Conservation (phyloP, 2,329 filamentous ascomycete species). For the Aspergillus calidoustus region DNA sequence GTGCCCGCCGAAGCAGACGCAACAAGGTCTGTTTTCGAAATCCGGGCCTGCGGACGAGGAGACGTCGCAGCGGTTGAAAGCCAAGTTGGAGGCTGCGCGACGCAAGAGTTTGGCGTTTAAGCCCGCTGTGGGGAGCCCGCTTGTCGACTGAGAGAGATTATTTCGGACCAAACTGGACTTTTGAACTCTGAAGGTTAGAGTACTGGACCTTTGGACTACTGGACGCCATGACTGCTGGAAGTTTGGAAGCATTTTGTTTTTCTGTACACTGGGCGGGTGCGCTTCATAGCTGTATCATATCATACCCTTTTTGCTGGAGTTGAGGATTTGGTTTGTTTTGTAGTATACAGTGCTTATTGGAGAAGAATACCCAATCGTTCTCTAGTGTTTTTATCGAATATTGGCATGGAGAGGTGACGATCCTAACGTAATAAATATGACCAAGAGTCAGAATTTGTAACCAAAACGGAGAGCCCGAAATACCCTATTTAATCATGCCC, state of each 20-base stretch:
- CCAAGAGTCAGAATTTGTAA: too few species aligned
- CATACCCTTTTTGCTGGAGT: constrained; percentile 3
- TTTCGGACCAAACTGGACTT: background rate
- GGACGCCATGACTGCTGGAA: background rate
- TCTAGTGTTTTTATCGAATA: background rate
- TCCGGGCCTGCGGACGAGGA: constrained; percentile 32
- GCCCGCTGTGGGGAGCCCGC: constrained; percentile 12
- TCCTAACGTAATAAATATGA: too few species aligned
- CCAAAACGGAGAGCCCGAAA: too few species aligned
- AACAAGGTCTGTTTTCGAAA: constrained; percentile 46
- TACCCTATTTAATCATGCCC: too few species aligned
- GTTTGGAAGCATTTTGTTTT: background rate
- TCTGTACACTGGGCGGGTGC: background rate
- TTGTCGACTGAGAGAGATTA: constrained; percentile 11
- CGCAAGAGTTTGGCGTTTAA: constrained; percentile 65
- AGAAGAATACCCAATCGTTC: constrained; percentile 5
- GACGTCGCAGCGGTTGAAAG: constrained; percentile 52
- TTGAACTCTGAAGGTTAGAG: background rate
- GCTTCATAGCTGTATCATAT: background rate
- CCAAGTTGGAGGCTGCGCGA: constrained; percentile 69
- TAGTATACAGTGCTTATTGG: background rate
- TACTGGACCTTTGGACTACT: background rate
- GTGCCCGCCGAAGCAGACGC: constrained; percentile 58
- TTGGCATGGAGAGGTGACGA: too few species aligned
- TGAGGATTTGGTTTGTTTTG: background rate